phyloP scores from a whole-genome alignment of 2,329 filamentous ascomycete genomes.

The Sporothrix inflata region DNA sequence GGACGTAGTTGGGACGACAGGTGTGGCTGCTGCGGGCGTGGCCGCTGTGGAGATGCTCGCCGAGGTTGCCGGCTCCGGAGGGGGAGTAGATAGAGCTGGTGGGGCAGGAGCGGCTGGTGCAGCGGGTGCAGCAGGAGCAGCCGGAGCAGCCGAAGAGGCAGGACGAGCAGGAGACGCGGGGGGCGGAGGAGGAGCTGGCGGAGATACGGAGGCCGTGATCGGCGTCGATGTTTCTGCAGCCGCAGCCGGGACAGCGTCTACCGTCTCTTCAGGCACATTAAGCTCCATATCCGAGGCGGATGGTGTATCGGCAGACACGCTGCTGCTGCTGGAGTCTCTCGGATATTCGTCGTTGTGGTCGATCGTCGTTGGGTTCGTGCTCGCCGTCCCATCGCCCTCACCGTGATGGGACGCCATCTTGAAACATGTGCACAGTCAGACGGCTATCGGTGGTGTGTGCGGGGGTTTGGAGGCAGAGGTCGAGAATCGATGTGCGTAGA shows the following conservation, averaged over 20 bases:
- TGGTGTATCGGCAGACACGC: background rate
- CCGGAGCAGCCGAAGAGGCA: background rate
- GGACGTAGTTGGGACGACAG: background rate
- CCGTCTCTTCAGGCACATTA: background rate
- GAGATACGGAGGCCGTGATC: background rate
- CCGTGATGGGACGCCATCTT: slow-evolving; percentile 29
- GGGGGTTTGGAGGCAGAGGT: background rate
- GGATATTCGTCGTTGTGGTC: background rate
- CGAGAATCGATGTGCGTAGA: background rate
- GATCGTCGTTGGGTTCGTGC: background rate
- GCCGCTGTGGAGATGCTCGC: background rate
- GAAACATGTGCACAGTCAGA: slow-evolving; percentile 23
- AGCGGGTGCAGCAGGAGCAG: background rate
- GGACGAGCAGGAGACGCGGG: background rate
- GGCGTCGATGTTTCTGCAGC: background rate
- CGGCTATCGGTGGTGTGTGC: background rate
- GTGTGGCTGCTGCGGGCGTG: background rate
- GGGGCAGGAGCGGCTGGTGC: too few relatives aligned
- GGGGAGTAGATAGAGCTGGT: background rate
- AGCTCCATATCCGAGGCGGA: background rate
- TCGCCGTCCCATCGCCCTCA: slow-evolving; percentile 24
- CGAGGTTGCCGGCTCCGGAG: background rate
- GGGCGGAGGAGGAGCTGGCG: background rate
- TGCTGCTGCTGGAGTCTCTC: background rate
- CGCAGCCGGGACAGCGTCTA: background rate